Conservation (phyloP, 208 protist genomes). For the Porcisia deanei region DNA sequence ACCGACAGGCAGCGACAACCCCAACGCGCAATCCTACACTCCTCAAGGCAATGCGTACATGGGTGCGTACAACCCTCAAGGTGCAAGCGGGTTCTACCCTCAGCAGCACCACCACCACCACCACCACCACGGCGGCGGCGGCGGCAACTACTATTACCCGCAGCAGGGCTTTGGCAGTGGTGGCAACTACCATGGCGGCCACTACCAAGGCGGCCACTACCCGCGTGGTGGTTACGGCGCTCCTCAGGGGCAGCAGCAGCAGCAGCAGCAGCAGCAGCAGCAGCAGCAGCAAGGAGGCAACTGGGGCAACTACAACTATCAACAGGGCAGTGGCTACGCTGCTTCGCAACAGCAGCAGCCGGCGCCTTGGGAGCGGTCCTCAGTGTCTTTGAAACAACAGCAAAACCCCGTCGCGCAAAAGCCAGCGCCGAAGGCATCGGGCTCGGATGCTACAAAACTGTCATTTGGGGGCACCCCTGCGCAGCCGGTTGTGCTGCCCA, state of each 20-base stretch:
- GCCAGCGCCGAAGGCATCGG: conserved; percentile 15
- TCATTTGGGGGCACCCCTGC: conserved; percentile 48
- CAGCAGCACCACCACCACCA: conserved; percentile 5
- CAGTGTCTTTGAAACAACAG: conserved; percentile 6
- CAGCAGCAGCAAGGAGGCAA: background rate
- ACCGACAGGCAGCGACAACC: conserved; percentile 59
- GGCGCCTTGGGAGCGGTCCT: background rate
- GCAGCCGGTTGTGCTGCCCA: conserved; percentile 42
- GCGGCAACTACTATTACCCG: conserved; percentile 38
- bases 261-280: conserved; percentile 17
- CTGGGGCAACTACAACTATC: conserved; percentile 19
- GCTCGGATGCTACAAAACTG: conserved; percentile 54
- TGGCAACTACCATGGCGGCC: background rate
- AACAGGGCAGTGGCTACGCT: conserved; percentile 17
- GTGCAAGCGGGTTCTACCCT: conserved; percentile 35
- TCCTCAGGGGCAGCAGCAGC: conserved; percentile 15
- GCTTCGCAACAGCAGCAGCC: conserved; percentile 25
- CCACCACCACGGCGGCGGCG: conserved; percentile 9
- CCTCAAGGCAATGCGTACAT: conserved; percentile 5
- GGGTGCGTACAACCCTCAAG: conserved; percentile 15
- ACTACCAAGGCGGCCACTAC: conserved; percentile 25
- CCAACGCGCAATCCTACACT: conserved; percentile 37
- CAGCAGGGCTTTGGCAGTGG: background rate
- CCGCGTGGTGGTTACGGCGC: conserved; percentile 15
- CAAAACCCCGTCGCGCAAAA: background rate